Evolutionary conservation across 1,284 basidiomycete species (phyloP), one percentile per base, ranked within the genome.

Genomic region (Puccinia horiana): DNA sequence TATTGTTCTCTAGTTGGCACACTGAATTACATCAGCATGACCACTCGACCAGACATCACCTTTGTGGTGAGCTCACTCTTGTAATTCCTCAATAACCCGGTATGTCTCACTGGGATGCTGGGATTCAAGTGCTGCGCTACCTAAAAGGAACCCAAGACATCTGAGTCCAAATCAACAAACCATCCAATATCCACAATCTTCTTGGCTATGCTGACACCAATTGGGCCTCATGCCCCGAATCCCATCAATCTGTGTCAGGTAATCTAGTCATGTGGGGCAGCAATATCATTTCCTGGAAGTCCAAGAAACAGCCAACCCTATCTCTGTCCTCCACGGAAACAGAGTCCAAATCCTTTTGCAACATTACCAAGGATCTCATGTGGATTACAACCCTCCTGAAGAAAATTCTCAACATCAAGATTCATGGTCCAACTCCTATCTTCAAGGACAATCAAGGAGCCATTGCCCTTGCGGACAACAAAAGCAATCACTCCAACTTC

Each of bases 271-370:
- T 83, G 14, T 47, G 87, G 14, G 84, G 83, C 23, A 84, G 85
- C 2, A 86, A 86, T 9, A 76, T 86, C 0, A 83, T 90, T 54
- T 85, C 86, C 3, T 90, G 88, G 89, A 79, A 80, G 20, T 88
- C 88, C 0, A 85, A 87, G 65, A 86, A 87, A 47, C 89, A 90
- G 83, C 61, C 83, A 1, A 85, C 86, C 0, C 85, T 88, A 6
- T 85, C 88, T 2, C 81, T 84, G 0, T 90, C 88, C 0, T 87
- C 87, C 0, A 85, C 85, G 0, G 88, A 89, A 70, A 86, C 89
- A 0, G 88, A 90, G 82, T 89, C 88, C 81, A 85, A 89, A 26
- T 88, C 88, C 1, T 83, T 86, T 40, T 83, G 85, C 89, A 91
- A 91, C 87, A 90, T 87, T 0, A 85, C 85, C 4, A 84, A 85